Percentiles rank a stretch among this genome's conserved stretches.
Evolutionary conservation across 805 yeast species (phyloP).

Genomic region (Pichia scutulata): DNA sequence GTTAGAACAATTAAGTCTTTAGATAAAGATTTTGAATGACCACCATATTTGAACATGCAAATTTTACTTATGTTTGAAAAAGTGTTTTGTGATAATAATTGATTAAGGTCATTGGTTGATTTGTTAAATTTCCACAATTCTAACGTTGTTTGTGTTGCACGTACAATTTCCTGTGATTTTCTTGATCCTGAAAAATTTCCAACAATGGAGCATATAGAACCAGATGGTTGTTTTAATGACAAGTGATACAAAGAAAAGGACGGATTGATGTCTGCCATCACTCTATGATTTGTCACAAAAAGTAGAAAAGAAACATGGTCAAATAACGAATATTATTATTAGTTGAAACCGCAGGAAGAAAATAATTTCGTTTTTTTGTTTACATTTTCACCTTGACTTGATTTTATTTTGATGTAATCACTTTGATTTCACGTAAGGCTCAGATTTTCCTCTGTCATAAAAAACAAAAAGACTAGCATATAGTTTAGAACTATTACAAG

Average conservation of each 20-base stretch:
- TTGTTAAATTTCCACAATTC: conserved; percentile 48
- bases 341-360: background rate
- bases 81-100: conserved; percentile 36
- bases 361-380: background rate
- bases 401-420: background rate
- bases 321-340: background rate
- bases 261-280: conserved; percentile 21
- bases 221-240: conserved; percentile 57
- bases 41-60: conserved; percentile 43
- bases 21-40: conserved; percentile 28
- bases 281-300: background rate
- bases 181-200: conserved; percentile 58
- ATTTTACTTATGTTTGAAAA: conserved; percentile 55
- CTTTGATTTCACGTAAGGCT: background rate
- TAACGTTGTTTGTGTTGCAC: conserved; percentile 47
- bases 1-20: conserved; percentile 58
- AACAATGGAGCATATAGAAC: conserved; percentile 45
- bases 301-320: background rate
- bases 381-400: background rate
- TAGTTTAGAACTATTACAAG: background rate
- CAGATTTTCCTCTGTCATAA: background rate
- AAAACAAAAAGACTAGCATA: background rate
- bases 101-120: conserved; percentile 46
- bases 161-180: conserved; percentile 54
- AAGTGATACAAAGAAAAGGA: conserved; percentile 56